Base-by-base conservation (phyloP, 2,329 filamentous ascomycete species). In the Botrytis aclada region DNA sequence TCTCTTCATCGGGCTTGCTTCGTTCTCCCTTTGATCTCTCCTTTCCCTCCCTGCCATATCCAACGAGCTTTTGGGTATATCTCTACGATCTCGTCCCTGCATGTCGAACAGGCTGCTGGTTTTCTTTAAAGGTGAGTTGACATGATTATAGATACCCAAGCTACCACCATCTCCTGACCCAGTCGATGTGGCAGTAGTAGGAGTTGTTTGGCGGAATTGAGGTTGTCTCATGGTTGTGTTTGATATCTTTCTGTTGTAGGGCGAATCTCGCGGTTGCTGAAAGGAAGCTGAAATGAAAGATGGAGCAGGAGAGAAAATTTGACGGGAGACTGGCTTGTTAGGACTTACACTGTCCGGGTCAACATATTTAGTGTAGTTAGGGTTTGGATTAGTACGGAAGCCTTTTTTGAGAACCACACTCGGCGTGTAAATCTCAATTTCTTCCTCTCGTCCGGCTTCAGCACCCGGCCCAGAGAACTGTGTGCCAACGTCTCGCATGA, bases 51-150 rank as follows among this genome's bases (percentile, higher is more conserved):
- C 71, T 29, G 88, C 89, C 86, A 90, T 88, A 78, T 90, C 88
- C 58, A 86, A 84, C 6, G 88, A 89, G 77, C 89, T 90, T 61
- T 86, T 84, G 2, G 88, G 88, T 54, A 87, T 87, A 12, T 80
- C 79, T 37, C 82, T 82, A 16, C 79, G 82, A 22, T 77, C 79
- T 69, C 80, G 81, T 77, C 79, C 82, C 77, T 85, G 84, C 61
- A 89, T 84, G 72, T 92, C 82, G 82, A 88, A 82, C 84, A 93
- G 77, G 85, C 89, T 89, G 22, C 84, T 84, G 2, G 92, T 87
- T 81, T 97, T 97, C 78, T 94, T 92, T 20, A 98, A 82, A 0
- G 95, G 95, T 18, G 93, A 97, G 58, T 91, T 92, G 9, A 90
- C 90, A 81, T 97, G 93, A 9, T 88, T 91, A 81, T 90, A 94